phyloP scores from a whole-genome alignment of 208 protist genomes.

The Trypanosoma lewisi region DNA sequence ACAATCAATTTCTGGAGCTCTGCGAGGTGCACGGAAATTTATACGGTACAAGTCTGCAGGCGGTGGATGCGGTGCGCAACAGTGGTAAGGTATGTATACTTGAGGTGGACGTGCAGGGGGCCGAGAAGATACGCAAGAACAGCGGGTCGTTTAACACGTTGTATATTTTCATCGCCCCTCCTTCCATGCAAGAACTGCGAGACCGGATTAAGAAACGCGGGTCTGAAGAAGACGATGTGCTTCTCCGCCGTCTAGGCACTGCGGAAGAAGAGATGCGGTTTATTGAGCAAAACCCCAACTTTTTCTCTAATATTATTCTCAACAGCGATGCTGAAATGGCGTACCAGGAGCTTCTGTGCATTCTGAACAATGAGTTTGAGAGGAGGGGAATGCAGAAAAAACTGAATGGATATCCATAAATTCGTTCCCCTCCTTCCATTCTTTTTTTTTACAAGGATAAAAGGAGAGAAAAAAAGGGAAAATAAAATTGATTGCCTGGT shows the following conservation, averaged over 20 bases:
- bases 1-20: constrained; percentile 88
- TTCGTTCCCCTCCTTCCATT: background rate
- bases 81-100: constrained; percentile 80
- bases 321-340: constrained; percentile 77
- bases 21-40: constrained; percentile 94
- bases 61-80: constrained; percentile 71
- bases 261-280: constrained; percentile 77
- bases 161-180: constrained; percentile 83
- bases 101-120: constrained; percentile 93
- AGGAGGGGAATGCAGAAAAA: constrained; percentile 43
- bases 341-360: constrained; percentile 50
- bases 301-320: constrained; percentile 67
- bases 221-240: constrained; percentile 66
- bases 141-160: constrained; percentile 39
- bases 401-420: constrained; percentile 3
- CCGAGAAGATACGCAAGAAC: constrained; percentile 52
- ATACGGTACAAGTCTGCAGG: constrained; percentile 92
- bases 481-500: too few species aligned
- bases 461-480: background rate
- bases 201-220: constrained; percentile 77
- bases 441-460: constrained; percentile 8
- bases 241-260: constrained; percentile 74
- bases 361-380: constrained; percentile 53
- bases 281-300: constrained; percentile 55
- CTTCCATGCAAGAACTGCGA: constrained; percentile 64